Percentiles rank a stretch among this genome's conserved stretches.
phyloP scores from a whole-genome alignment of 768 basidiomycete genomes.

The Mycena vitilis region DNA sequence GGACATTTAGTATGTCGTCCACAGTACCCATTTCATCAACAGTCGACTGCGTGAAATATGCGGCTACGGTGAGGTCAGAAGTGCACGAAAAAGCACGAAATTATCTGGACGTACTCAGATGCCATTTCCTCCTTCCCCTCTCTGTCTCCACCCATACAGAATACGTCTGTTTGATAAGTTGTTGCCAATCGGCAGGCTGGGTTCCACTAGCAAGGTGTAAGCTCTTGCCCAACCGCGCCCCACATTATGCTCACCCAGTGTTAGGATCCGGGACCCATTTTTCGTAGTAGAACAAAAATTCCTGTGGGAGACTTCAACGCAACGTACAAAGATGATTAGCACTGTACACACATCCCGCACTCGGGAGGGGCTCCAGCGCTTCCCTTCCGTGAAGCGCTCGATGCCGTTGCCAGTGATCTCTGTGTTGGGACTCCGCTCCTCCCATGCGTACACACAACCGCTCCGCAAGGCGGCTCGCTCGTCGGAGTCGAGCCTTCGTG shows the following conservation, averaged over 20 bases:
- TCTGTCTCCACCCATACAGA: conserved; percentile 80
- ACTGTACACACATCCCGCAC: conserved; percentile 75
- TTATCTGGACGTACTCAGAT: conserved; percentile 68
- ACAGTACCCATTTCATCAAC: conserved; percentile 78
- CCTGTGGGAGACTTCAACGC: conserved; percentile 54
- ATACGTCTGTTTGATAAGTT: conserved; percentile 86
- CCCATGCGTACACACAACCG: conserved; percentile 75
- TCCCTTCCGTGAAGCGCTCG: conserved; percentile 87
- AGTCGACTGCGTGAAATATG: conserved; percentile 84
- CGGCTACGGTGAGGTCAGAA: conserved; percentile 58
- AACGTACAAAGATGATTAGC: conserved; percentile 10
- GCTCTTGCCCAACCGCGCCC: conserved; percentile 4
- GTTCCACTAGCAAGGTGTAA: conserved; percentile 49
- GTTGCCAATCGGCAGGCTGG: conserved; percentile 72
- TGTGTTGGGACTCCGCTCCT: conserved; percentile 78
- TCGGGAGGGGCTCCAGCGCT: conserved; percentile 85
- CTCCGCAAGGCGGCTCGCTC: conserved; percentile 70
- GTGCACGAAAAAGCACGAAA: neutral
- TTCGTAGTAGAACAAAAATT: conserved; percentile 89
- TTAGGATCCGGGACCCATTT: conserved; percentile 66
- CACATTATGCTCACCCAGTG: conserved; percentile 48
- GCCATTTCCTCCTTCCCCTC: conserved; percentile 81
- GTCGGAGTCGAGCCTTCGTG: conserved; percentile 80
- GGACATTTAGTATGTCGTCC: conserved; percentile 71
- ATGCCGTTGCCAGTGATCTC: conserved; percentile 85